phyloP scores from a whole-genome alignment of 148 eudicot species.

The Dysphania ambrosioides region DNA sequence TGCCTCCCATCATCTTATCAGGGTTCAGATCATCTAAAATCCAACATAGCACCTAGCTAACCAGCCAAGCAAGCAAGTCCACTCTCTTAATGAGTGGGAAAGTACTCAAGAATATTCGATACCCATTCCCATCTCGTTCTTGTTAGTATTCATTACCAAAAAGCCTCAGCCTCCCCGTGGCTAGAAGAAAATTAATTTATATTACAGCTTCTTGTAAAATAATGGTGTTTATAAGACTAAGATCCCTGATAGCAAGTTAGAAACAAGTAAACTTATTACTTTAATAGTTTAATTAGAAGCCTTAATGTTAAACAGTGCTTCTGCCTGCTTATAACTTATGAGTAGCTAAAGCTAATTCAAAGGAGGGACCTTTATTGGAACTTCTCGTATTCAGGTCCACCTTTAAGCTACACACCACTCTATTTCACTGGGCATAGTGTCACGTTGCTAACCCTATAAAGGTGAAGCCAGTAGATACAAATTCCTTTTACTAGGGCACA shows the following conservation, averaged over 20 bases:
- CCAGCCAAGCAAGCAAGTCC: neutral
- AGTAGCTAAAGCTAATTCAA: neutral
- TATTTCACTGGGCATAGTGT: neutral
- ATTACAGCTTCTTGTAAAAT: too few species aligned
- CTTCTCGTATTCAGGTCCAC: neutral
- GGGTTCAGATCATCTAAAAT: neutral
- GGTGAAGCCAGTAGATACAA: neutral
- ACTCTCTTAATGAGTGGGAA: neutral
- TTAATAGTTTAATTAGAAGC: too few species aligned
- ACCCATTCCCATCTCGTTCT: neutral
- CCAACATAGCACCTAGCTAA: neutral
- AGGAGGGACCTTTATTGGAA: neutral
- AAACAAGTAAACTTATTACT: too few species aligned
- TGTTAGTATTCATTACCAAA: neutral
- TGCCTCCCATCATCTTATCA: neutral
- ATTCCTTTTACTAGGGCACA: neutral
- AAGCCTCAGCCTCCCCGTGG: neutral
- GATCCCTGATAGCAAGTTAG: too few species aligned
- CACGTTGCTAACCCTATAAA: too few species aligned
- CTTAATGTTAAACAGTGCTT: too few species aligned
- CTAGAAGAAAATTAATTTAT: too few species aligned
- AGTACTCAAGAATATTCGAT: neutral
- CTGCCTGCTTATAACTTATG: neutral
- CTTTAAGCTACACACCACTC: neutral
- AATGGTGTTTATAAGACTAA: too few species aligned